These are phyloP conservation scores for Suhomyces wounanorum DNA, from an alignment of 1,139 yeast species.

Conservation along the genomic window DNA sequence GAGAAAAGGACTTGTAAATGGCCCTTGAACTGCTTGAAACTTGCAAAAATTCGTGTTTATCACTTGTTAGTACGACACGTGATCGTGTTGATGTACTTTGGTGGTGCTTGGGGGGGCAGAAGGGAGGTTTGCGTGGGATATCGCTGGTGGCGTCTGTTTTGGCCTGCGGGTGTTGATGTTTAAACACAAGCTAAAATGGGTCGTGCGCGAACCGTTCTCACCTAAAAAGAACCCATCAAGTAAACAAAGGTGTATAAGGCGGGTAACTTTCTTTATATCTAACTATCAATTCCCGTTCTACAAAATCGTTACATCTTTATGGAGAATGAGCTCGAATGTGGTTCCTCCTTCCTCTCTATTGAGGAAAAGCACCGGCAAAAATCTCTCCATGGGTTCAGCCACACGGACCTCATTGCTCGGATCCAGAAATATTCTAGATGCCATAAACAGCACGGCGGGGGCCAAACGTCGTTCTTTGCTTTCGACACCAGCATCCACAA, in stretches of 20 bases:
- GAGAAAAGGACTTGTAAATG: neutral
- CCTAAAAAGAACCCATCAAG: conserved; percentile 1
- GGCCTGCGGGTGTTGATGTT: conserved; percentile 3
- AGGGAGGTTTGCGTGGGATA: neutral
- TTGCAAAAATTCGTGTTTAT: neutral
- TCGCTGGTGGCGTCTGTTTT: neutral
- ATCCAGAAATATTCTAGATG: conserved; percentile 17
- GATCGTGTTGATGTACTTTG: neutral
- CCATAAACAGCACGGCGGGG: conserved; percentile 12
- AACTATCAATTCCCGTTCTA: neutral
- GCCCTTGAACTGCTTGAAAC: neutral
- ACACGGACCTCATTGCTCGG: conserved; percentile 35
- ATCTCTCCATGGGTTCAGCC: conserved; percentile 40
- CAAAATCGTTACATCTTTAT: neutral
- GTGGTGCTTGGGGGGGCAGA: neutral
- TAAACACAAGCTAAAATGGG: neutral
- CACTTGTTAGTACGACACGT: neutral
- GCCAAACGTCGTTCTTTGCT: conserved; percentile 39
- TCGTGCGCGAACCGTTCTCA: conserved; percentile 10
- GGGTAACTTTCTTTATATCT: conserved; percentile 2
- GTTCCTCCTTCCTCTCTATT: conserved; percentile 30
- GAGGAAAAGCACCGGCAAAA: conserved; percentile 32
- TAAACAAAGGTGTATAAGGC: conserved; percentile 7
- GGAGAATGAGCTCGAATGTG: conserved; percentile 12
- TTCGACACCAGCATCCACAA: conserved; percentile 43